Base-by-base conservation (phyloP, 768 basidiomycete species). In the Tulasnella sp. region DNA sequence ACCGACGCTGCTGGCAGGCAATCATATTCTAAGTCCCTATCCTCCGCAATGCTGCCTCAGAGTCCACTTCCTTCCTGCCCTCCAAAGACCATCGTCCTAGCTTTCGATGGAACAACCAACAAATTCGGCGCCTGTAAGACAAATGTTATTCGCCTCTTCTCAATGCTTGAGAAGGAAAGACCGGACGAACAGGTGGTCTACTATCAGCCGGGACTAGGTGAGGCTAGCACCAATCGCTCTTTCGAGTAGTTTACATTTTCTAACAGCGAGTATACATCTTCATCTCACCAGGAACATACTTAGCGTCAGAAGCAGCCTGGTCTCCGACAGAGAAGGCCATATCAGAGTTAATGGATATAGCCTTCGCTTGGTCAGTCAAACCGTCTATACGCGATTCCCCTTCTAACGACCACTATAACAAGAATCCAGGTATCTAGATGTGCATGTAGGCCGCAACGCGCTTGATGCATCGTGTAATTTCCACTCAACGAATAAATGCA, bases 291-390 rank as follows among this genome's bases (percentile, higher is more conserved):
- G 46, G 76, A 27, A 46, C 87, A 0, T 89, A 74, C 40, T 12
- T 74, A 7, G 40, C 36, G 18, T 16, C 34, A n/a, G 46, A n/a
- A 93, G 0, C 87, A 89, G 27, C 90, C 93, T n/a, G 88, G 90
- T 0, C 92, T 92, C 0, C 1, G 91, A 10, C 90, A 89, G 79
- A 83, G 86, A 74, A 89, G 90, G 89, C 24, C 16, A 81, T 85
- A 0, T 92, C 92, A 8, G 90, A 90, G 83, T 82, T 91, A 7
- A 76, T 92, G 58, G 94, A 95, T 82, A 84, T 89, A 74, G 93
- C 92, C 0, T 84, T 93, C 79, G 94, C 93, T 34, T 93, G 92
- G 93, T 92, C 83, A 16, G 42, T 44, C 14, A 10, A 44, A 14
- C 16, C 42, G 42, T 14, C 14, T n/a, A n/a, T n/a, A n/a, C 9